Evolutionary conservation across 306 rosid species (phyloP).

Genomic region (Trifolium subterraneum): DNA sequence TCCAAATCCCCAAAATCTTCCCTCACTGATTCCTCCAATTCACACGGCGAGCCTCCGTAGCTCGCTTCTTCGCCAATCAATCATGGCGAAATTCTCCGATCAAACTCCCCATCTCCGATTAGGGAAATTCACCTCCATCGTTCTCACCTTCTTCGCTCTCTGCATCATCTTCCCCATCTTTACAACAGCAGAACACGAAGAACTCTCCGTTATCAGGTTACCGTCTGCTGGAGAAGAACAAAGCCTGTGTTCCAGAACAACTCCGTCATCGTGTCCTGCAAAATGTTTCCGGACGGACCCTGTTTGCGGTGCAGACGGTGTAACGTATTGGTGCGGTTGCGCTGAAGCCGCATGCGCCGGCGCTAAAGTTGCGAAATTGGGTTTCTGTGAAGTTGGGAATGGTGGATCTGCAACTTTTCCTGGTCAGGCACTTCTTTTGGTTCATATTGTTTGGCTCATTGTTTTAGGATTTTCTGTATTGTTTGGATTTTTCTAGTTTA

Average conservation of each 20-base stretch:
- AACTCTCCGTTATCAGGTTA: constrained; percentile 41
- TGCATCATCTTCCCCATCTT: constrained; percentile 39
- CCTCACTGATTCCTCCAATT: neutral
- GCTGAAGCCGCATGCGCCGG: constrained; percentile 83
- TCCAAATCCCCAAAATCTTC: neutral
- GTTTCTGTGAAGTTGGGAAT: constrained; percentile 82
- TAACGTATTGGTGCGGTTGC: constrained; percentile 96
- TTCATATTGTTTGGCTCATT: constrained; percentile 89
- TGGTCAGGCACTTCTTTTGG: constrained; percentile 89
- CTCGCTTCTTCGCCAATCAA: constrained; percentile 46
- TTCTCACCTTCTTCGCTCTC: constrained; percentile 16
- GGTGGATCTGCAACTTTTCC: constrained; percentile 79
- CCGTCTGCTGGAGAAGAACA: constrained; percentile 41
- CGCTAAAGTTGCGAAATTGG: constrained; percentile 64
- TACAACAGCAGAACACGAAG: constrained; percentile 42
- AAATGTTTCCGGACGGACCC: constrained; percentile 83
- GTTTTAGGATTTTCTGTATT: constrained; percentile 79
- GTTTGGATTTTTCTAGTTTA: constrained; percentile 71
- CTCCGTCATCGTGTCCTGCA: constrained; percentile 63
- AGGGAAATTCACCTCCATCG: constrained; percentile 1
- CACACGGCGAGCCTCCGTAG: constrained; percentile 43
- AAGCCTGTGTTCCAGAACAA: constrained; percentile 46
- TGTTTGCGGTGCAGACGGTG: constrained; percentile 83
- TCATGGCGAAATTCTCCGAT: constrained; percentile 49
- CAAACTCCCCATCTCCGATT: neutral